Percentiles rank a stretch among this genome's conserved stretches.
phyloP scores from a whole-genome alignment of 257 asterid species.

The Linaria vulgaris region DNA sequence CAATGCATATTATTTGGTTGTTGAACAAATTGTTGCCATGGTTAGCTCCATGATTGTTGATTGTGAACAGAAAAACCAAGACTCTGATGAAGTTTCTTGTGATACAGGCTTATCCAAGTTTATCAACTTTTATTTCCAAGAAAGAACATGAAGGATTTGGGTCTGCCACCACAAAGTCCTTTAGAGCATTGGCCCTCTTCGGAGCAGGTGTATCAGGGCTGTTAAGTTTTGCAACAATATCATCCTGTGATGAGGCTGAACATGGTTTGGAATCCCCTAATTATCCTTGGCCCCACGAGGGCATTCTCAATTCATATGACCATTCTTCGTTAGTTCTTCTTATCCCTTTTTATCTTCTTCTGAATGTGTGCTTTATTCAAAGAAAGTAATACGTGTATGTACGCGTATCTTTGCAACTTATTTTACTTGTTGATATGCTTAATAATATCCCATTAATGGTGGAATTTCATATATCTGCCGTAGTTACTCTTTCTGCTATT shows the following conservation, averaged over 20 bases:
- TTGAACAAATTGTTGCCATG: too few species aligned
- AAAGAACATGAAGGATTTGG: constrained; percentile 42
- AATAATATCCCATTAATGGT: too few species aligned
- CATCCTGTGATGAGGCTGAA: constrained; percentile 81
- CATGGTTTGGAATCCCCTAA: constrained; percentile 62
- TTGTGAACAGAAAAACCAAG: not conserved
- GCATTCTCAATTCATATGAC: constrained; percentile 73
- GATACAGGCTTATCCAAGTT: constrained; percentile 42
- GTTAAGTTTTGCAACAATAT: constrained; percentile 57
- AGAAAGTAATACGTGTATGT: too few species aligned
- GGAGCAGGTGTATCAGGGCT: constrained; percentile 67
- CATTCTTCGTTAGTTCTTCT: constrained; percentile 66
- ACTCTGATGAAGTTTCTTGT: not conserved
- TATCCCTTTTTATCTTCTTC: constrained; percentile 16
- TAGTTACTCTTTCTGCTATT: too few species aligned
- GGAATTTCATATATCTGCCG: too few species aligned
- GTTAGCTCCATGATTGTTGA: not conserved
- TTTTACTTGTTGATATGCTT: too few species aligned
- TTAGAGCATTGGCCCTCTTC: constrained; percentile 42
- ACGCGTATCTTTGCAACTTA: too few species aligned
- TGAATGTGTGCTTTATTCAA: constrained; percentile 10
- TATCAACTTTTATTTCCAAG: constrained; percentile 37
- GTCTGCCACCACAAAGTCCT: constrained; percentile 46
- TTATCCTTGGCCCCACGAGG: constrained; percentile 79
- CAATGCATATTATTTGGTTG: too few species aligned